Evolutionary conservation across 2,329 filamentous ascomycete species (phyloP).

Genomic region (Exophiala oligosperma): DNA sequence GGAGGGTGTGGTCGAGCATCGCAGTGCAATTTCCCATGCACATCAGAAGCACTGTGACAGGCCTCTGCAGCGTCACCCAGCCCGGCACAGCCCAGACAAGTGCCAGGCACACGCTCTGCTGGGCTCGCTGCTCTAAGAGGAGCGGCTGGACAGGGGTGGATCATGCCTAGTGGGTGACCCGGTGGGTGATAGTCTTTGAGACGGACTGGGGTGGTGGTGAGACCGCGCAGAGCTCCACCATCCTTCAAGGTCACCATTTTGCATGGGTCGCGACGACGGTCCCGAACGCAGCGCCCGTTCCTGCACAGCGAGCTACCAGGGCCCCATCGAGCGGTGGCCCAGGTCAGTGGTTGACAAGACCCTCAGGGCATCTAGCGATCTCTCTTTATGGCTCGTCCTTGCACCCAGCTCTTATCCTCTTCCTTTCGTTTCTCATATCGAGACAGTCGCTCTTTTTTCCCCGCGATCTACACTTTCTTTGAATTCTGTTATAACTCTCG

Average conservation of each 20-base stretch:
- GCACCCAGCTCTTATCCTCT: slow-evolving; percentile 26
- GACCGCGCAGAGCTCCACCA: slow-evolving; percentile 22
- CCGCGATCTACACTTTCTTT: slow-evolving; percentile 29
- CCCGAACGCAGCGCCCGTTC: slow-evolving; percentile 29
- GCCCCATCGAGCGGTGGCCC: slow-evolving; percentile 21
- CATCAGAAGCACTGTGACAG: slow-evolving; percentile 24
- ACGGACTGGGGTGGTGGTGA: slow-evolving; percentile 27
- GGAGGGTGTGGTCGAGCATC: slow-evolving; percentile 19
- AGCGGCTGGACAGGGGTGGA: slow-evolving; percentile 22
- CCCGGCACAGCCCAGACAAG: slow-evolving; percentile 13
- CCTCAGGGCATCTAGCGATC: slow-evolving; percentile 27
- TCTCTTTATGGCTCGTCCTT: slow-evolving; percentile 30
- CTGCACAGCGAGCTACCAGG: slow-evolving; percentile 17
- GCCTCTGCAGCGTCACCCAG: slow-evolving; percentile 20
- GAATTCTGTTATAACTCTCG: slow-evolving; percentile 27
- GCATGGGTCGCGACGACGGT: slow-evolving; percentile 29
- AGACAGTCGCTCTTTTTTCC: slow-evolving; percentile 29
- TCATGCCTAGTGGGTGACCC: slow-evolving; percentile 18
- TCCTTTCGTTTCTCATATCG: slow-evolving; percentile 30
- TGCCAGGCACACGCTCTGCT: not conserved
- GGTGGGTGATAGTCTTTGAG: slow-evolving; percentile 29
- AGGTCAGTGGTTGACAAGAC: slow-evolving; percentile 24
- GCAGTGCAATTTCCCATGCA: slow-evolving; percentile 27
- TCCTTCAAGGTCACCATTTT: slow-evolving; percentile 12
- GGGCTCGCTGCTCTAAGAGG: slow-evolving; percentile 22